Base-by-base conservation (phyloP, 768 basidiomycete species). In the Serendipita sp. region DNA sequence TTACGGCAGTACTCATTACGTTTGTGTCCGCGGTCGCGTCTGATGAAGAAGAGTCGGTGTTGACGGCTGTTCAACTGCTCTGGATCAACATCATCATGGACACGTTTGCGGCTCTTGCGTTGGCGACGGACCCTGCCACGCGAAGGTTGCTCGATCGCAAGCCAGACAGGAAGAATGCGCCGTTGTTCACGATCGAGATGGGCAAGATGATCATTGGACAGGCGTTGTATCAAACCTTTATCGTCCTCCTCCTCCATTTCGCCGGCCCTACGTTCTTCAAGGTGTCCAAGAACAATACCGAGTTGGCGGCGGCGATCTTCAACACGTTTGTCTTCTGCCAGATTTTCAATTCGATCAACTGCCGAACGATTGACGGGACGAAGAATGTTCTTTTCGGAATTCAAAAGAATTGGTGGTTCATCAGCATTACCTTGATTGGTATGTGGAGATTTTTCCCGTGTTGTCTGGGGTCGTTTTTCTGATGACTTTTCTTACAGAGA, bases 61-160 rank as follows among this genome's bases (percentile, higher is more conserved):
- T 99, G 30, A 86, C 89, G 24, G 95, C 96, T 33, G 96, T 99
- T 0, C 96, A 99, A 71, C 75, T 99, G 3, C 82, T 99, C 22
- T 99, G 96, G 94, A 91, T 97, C 74, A 97, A 97, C 77, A 86
- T 98, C 65, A 95, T 95, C 72, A 95, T 95, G 93, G 94, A 96
- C 71, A 95, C 92, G 1, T 97, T 99, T 70, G 96, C 96, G 62
- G 96, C 96, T 26, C 83, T 98, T 60, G 96, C 96, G 13, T 82
- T 99, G 60, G 95, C 96, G 17, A 98, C 96, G 26, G 96, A 98
- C 72, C 94, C 93, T 7, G 94, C 96, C 0, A 82, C 85, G 1
- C 84, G 84, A 51, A 71, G 76, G 3, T 80, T 90, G 34, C 82
- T 99, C 45, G 79, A 96, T 62, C 85, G 95, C 69, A 88, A 89